Base-by-base conservation (phyloP, 75 land plant species). In the Picea sitchensis region DNA sequence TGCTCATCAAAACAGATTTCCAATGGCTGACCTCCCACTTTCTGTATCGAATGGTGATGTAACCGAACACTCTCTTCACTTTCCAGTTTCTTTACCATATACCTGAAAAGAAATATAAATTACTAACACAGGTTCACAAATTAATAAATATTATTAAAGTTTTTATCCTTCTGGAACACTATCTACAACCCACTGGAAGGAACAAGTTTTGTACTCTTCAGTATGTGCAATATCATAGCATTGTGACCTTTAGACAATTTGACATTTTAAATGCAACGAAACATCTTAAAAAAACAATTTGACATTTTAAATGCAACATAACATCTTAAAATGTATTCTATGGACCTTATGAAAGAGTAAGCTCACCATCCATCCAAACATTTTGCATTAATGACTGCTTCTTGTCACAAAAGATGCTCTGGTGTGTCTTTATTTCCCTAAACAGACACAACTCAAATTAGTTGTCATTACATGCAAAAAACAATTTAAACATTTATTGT, bases 351-450 rank as follows among this genome's bases (percentile, higher is more conserved):
- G 38, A 36, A 36, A 36, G 4, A 68, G 72, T 14, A 68, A 36
- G 17, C 38, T 18, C 36, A 68, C 72, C 72, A 83, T 83, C 84
- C 82, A 80, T 83, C 63, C 76, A 83, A 38, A 41, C 77, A 80
- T 23, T 83, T 83, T 34, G 82, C 81, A 17, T 82, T 83, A 38
- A 83, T 83, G 20, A 79, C 60, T n/a, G 84, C 84, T 69, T 79
- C 44, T 68, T 59, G 44, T 32, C 84, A 83, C 58, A 79, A 76
- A 80, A 72, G 80, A 31, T 79, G 60, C 56, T 65, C 86, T 38
- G 76, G 84, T 41, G 85, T 69, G 14, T 85, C 59, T n/a, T 83
- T 80, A 56, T 83, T 80, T 18, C 83, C 84, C 84, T 83, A 82
- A 56, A 41, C 38, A 4, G 32, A n/a, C 26, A 76, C 58, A 44